Evolutionary conservation across 192 early-diverging fungal genomes (phyloP).

Genomic region (Piromyces sp.): DNA sequence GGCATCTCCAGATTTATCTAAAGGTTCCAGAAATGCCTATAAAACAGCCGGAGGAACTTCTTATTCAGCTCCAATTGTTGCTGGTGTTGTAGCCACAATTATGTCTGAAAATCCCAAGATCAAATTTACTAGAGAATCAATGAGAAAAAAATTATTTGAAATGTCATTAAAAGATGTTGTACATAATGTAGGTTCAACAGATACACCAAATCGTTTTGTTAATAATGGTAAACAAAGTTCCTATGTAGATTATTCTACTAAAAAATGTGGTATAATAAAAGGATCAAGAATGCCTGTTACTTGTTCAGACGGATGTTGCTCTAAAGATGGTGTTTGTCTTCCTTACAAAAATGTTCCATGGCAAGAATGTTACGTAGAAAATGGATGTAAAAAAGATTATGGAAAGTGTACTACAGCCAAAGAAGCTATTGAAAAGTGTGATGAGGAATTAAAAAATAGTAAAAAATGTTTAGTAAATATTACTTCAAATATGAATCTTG

Average conservation of each 20-base stretch:
- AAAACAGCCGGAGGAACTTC: neutral
- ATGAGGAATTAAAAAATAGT: neutral
- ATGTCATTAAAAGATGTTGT: neutral
- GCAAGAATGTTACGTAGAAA: neutral
- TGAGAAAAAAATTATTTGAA: neutral
- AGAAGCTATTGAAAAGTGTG: neutral
- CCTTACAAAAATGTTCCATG: neutral
- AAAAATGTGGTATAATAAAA: neutral
- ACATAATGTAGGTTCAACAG: neutral
- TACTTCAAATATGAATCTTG: neutral
- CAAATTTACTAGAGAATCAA: neutral
- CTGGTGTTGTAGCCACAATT: neutral
- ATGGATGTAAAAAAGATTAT: neutral
- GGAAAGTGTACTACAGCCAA: neutral
- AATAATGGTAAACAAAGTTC: neutral
- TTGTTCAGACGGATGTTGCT: neutral
- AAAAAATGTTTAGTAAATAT: neutral
- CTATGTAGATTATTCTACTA: neutral
- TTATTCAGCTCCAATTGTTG: neutral
- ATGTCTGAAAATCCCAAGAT: neutral
- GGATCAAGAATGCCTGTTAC: too few species aligned
- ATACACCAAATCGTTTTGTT: neutral
- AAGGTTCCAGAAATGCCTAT: neutral
- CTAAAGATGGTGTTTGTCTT: neutral
- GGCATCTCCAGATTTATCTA: neutral